Base-by-base conservation (phyloP, 345 rosid species). In the Aethionema arabicum region DNA sequence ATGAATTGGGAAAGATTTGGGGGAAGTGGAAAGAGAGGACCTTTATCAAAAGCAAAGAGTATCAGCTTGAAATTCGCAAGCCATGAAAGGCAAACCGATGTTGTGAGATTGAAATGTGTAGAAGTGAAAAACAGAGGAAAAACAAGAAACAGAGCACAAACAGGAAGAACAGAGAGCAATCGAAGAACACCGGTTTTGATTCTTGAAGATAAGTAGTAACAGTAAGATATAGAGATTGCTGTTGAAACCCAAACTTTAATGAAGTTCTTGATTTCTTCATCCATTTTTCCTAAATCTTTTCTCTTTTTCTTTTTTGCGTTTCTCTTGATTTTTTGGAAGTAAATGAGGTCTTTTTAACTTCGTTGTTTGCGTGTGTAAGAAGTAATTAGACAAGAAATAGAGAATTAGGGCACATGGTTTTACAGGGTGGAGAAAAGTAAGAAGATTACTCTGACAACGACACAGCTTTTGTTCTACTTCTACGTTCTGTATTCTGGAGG, bases 51-150 rank as follows among this genome's bases (percentile, higher is more conserved):
- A 54, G 80, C 66, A 57, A 82, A 77, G 52, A 72, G 78, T 54
- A 82, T 70, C 72, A 82, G 86, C 64, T 79, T 82, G 74, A 70
- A 65, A 63, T 40, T 69, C 54, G 74, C 72, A 16, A 77, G 77
- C 80, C 82, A 70, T 3, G 63, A 15, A 14, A 82, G 56, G 70
- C 72, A 73, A 66, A 79, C 70, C 7, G 68, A n/a, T 11, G 80
- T 62, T 12, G 40, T 11, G 41, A 16, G 2, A 21, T 21, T 21
- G 2, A 21, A 21, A 21, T 21, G 1, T 2, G 27, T 1, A 2
- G 27, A 40, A 21, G 80, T 60, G 13, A 68, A 50, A 11, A 2
- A 32, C 5, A 62, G 16, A 47, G 82, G 82, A 37, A 78, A 46
- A 31, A 45, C 42, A 11, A 30, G n/a, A 61, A 75, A 80, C 48